phyloP scores from a whole-genome alignment of 192 early-diverging fungal genomes.

The Coemansia sp. region DNA sequence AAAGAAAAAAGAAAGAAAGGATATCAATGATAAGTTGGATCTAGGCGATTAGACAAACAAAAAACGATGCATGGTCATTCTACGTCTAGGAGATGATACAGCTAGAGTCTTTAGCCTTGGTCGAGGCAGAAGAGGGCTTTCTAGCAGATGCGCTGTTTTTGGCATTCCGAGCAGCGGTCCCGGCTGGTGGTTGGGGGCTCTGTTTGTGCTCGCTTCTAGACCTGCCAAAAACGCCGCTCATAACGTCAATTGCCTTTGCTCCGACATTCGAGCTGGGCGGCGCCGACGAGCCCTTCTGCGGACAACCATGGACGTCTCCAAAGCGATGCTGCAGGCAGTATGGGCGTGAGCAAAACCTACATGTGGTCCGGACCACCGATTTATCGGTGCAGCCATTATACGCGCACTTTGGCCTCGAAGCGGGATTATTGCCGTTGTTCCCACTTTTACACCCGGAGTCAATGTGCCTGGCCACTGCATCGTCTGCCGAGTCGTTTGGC shows the following conservation, averaged over 20 bases:
- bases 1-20: background rate
- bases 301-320: slow-evolving; percentile 68
- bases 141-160: background rate
- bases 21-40: background rate
- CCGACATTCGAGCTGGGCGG: slow-evolving; percentile 11
- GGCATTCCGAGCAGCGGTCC: slow-evolving; percentile 6
- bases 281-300: slow-evolving; percentile 21
- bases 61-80: too few species aligned
- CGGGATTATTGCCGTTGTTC: slow-evolving; percentile 28
- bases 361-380: slow-evolving; percentile 64
- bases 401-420: slow-evolving; percentile 58
- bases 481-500: slow-evolving; percentile 72
- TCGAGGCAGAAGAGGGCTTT: background rate
- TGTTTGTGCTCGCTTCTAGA: slow-evolving; percentile 4
- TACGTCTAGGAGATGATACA: slow-evolving; percentile 28
- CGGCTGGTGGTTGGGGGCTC: background rate
- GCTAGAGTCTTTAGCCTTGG: slow-evolving; percentile 27
- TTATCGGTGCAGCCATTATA: slow-evolving; percentile 63
- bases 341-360: slow-evolving; percentile 59
- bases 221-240: slow-evolving; percentile 6
- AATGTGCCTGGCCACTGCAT: slow-evolving; percentile 33
- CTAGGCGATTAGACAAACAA: too few species aligned
- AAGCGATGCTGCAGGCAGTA: slow-evolving; percentile 82
- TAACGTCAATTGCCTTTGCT: background rate
- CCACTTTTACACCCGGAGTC: slow-evolving; percentile 12